These are phyloP conservation scores for Didymella glomerata DNA, from an alignment of 2,329 filamentous ascomycete species.

Conservation along the genomic window DNA sequence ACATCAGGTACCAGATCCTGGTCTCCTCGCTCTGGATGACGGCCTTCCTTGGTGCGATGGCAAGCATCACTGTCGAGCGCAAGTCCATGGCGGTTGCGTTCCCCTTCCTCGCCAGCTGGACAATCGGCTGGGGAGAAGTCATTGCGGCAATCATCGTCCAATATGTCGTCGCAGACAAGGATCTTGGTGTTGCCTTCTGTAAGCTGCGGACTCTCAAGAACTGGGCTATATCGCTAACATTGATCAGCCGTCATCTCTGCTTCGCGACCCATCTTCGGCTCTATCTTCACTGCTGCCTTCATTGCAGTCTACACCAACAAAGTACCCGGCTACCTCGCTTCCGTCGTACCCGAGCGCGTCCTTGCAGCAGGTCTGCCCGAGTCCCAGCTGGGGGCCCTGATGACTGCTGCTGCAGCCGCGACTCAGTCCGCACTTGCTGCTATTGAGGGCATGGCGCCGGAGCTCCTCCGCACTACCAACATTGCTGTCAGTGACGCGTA, in stretches of 20 bases:
- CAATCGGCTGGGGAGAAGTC: conserved; percentile 31
- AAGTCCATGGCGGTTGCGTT: conserved; percentile 25
- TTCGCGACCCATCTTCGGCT: conserved; percentile 28
- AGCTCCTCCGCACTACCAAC: conserved; percentile 25
- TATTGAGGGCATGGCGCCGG: conserved; percentile 22
- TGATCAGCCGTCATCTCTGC: conserved; percentile 24
- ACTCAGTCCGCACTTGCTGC: conserved; percentile 20
- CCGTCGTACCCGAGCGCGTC: conserved; percentile 19
- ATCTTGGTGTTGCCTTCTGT: conserved; percentile 29
- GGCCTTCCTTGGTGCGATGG: conserved; percentile 27
- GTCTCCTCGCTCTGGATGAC: conserved; percentile 29
- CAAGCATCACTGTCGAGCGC: conserved; percentile 25
- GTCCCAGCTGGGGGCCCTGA: conserved; percentile 25
- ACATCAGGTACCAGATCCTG: conserved; percentile 28
- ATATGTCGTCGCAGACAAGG: conserved; percentile 26
- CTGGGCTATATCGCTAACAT: neutral
- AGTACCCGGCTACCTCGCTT: conserved; percentile 27
- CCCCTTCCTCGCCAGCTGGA: conserved; percentile 23
- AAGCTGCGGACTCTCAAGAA: neutral
- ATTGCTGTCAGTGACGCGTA: conserved; percentile 26
- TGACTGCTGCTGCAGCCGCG: conserved; percentile 25
- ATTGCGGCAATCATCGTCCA: conserved; percentile 26
- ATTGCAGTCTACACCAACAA: conserved; percentile 37
- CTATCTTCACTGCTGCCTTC: conserved; percentile 29
- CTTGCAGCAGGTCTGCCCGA: conserved; percentile 27